Base-by-base conservation (phyloP, 2,329 filamentous ascomycete genomes). In the Nectriaceae sp. region DNA sequence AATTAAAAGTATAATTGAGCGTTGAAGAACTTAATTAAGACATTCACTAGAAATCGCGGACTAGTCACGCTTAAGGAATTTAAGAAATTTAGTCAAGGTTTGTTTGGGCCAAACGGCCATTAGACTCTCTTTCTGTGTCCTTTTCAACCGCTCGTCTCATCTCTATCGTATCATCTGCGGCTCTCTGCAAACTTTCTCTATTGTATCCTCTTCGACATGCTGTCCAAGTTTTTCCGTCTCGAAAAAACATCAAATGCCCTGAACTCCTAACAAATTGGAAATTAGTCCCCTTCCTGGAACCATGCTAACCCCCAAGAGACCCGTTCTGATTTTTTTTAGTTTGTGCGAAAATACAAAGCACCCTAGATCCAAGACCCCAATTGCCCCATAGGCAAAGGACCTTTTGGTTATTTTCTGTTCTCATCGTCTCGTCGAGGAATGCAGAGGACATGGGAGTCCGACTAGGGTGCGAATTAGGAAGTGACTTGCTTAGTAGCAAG, bases 401-500 rank as follows among this genome's bases (percentile, higher is more conserved):
- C n/a, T n/a, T n/a, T n/a, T n/a, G n/a, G n/a, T n/a, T n/a, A 11
- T 18, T 37, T 37, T 37, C 35, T 16, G 35, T 37, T 37, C 35
- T 37, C 6, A 37, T 37, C 16, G 10, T 37, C 6, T 18, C 33
- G 33, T 37, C 11, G 33, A 18, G 33, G 33, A 6, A 16, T 37
- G 10, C 10, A 37, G 6, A 18, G 33, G 10, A 6, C 10, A 37
- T 11, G 33, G 10, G 33, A 8, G 26, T 31, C n/a, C n/a, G 33
- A 38, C 11, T 13, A 8, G 22, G 15, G 35, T 13, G 24, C 36
- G 47, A 38, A 50, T 50, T 41, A 18, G 11, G 13, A 44, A 26
- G 11, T 15, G n/a, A 38, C 16, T 22, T 31, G 52, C 61, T 73
- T 75, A 82, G 69, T 78, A 84, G 61, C 82, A 78, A 38, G 82